Evolutionary conservation across 768 basidiomycete species (phyloP).

Genomic region (Lentinula edodes): DNA sequence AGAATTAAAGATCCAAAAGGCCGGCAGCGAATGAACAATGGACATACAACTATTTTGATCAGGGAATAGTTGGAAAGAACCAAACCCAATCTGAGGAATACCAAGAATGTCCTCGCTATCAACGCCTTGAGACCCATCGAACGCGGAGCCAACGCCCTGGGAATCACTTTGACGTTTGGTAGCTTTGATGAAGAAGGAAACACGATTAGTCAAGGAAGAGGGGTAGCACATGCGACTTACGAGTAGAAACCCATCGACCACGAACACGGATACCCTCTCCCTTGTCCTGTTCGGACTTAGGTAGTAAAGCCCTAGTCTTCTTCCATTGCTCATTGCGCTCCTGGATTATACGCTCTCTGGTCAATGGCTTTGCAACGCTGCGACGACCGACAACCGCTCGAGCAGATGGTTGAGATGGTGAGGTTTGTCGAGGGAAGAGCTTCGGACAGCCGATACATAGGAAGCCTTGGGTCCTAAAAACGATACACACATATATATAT

Average conservation of each 20-base stretch:
- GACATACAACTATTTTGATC: slow-evolving; percentile 41
- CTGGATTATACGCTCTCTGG: slow-evolving; percentile 39
- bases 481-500: not conserved
- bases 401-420: slow-evolving; percentile 36
- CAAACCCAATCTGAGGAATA: slow-evolving; percentile 52
- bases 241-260: slow-evolving; percentile 54
- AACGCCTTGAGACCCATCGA: slow-evolving; percentile 60
- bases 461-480: slow-evolving; percentile 47
- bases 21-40: too few relatives aligned
- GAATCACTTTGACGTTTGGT: slow-evolving; percentile 42
- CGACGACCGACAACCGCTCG: slow-evolving; percentile 32
- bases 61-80: slow-evolving; percentile 62
- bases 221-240: slow-evolving; percentile 23
- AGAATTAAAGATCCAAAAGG: not conserved
- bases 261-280: slow-evolving; percentile 43
- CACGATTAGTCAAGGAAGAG: not conserved
- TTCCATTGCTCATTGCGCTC: slow-evolving; percentile 46
- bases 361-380: slow-evolving; percentile 32
- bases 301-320: slow-evolving; percentile 26
- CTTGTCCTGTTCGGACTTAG: slow-evolving; percentile 1
- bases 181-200: slow-evolving; percentile 21
- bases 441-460: slow-evolving; percentile 54
- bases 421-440: slow-evolving; percentile 34
- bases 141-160: slow-evolving; percentile 37
- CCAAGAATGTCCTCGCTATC: slow-evolving; percentile 61